Evolutionary conservation across 148 eudicot species (phyloP), one percentile per base, ranked within the genome.

Genomic region (Fallopia convolvulus): DNA sequence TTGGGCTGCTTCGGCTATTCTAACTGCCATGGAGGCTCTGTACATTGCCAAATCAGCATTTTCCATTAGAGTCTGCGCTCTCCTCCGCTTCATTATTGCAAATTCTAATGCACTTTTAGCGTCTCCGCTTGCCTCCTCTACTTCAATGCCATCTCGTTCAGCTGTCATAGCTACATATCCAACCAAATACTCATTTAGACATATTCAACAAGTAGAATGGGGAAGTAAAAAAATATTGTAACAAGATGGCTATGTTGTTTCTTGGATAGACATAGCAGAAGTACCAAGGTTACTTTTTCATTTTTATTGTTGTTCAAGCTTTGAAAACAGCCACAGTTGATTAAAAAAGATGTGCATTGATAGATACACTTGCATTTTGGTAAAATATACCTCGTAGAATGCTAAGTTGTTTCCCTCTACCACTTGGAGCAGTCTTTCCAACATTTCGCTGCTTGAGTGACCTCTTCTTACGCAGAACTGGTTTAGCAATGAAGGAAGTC

Each of bases 11-110:
- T 90, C 99, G 1, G 99, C 92, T 14, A 92, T 91, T 81, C 90
- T 80, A 46, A 91, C 80, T 17, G 97, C 97, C 89, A 95, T 87
- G 14, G 88, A 72, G 12, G 99, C 97, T 81, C 89, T 86, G 77
- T 92, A 95, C 55, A 88, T 82, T 4, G 87, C 93, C 80, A 88
- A 32, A 75, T 95, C 99, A 8, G 99, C 99, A 76, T 81, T 87
- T 81, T 86, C 94, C 93, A 90, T 87, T 72, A 93, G 84, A 63
- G 76, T 47, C 83, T 95, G 99, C 0, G 97, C 99, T 79, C 81
- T 85, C 53, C 80, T 89, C 15, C 99, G 94, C 84, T 92, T 95
- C 40, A 10, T 63, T 74, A 87, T 75, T 58, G 99, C 97, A 48
- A 81, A 30, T 71, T 75, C 85, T 68, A 80, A 79, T 3, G 86